A percentile compares a stretch with the other conserved stretches of the same genome.
Evolutionary conservation across 345 rosid genomes (phyloP).

Genomic region (Euclidium syriacum): DNA sequence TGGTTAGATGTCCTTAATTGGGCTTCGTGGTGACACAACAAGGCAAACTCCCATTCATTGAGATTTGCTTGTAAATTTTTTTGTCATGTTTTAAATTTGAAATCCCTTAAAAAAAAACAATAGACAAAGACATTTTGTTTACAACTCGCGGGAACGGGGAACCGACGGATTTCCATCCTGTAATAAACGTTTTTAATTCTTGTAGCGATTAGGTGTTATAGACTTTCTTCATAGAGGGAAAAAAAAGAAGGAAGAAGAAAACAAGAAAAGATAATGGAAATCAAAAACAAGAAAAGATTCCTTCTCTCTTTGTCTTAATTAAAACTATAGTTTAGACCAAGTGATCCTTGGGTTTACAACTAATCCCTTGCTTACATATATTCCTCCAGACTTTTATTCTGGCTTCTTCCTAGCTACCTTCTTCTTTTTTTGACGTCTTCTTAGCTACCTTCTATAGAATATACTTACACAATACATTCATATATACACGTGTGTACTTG

Average conservation of each 20-base stretch:
- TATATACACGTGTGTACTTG: conserved; percentile 1
- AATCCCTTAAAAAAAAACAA: too few species aligned
- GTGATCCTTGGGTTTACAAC: conserved; percentile 18
- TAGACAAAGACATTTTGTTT: too few species aligned
- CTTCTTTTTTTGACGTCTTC: neutral
- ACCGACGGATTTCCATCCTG: too few species aligned
- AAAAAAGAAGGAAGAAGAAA: neutral
- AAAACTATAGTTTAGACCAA: conserved; percentile 16
- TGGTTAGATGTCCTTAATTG: too few species aligned
- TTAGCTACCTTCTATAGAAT: neutral
- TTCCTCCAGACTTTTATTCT: conserved; percentile 4
- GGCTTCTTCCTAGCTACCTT: neutral
- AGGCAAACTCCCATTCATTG: too few species aligned
- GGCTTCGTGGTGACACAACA: too few species aligned
- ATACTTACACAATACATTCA: neutral
- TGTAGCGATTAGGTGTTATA: neutral
- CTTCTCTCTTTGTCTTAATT: conserved; percentile 4
- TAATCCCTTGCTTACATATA: conserved; percentile 20
- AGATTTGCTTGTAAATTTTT: too few species aligned
- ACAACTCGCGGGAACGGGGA: too few species aligned
- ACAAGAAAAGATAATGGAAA: conserved; percentile 13
- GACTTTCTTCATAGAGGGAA: neutral
- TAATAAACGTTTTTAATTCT: too few species aligned
- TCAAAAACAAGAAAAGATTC: conserved; percentile 20
- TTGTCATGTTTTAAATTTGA: too few species aligned